phyloP scores from a whole-genome alignment of 116 monocot species.

The Phalaenopsis hybrid region DNA sequence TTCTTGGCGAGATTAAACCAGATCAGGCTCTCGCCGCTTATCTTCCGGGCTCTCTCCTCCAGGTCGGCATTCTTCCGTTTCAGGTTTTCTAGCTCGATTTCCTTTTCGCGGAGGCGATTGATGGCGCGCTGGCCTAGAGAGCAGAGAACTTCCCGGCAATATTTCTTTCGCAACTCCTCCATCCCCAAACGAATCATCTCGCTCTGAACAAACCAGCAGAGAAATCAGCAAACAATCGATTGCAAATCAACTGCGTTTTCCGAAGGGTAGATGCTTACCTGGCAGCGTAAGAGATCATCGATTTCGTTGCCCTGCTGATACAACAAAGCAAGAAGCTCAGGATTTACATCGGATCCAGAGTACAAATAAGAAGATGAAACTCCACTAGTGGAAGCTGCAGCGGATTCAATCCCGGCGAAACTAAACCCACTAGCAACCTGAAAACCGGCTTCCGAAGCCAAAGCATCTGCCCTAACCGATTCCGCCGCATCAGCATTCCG shows the following conservation, averaged over 20 bases:
- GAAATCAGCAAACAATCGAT: background rate
- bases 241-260: background rate
- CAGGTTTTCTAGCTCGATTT: constrained; percentile 24
- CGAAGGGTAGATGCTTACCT: background rate
- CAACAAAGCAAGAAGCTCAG: background rate
- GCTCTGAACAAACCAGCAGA: constrained; percentile 8
- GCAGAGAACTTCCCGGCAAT: constrained; percentile 3
- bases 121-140: constrained; percentile 2
- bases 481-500: too few species aligned
- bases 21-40: constrained; percentile 21
- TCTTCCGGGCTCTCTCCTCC: constrained; percentile 21
- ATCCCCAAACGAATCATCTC: constrained; percentile 22
- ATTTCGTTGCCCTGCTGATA: constrained; percentile 14
- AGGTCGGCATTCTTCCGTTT: constrained; percentile 17
- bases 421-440: background rate
- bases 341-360: background rate
- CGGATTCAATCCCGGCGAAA: background rate
- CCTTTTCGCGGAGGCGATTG: constrained; percentile 17
- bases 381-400: constrained; percentile 14
- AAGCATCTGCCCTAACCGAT: background rate
- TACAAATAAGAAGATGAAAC: background rate
- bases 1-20: constrained; percentile 34
- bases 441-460: background rate
- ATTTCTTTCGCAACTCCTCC: constrained; percentile 10
- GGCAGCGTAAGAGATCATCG: constrained; percentile 9